Evolutionary conservation across 495 filamentous ascomycete genomes (phyloP).

Genomic region (Usnea hakonensis): DNA sequence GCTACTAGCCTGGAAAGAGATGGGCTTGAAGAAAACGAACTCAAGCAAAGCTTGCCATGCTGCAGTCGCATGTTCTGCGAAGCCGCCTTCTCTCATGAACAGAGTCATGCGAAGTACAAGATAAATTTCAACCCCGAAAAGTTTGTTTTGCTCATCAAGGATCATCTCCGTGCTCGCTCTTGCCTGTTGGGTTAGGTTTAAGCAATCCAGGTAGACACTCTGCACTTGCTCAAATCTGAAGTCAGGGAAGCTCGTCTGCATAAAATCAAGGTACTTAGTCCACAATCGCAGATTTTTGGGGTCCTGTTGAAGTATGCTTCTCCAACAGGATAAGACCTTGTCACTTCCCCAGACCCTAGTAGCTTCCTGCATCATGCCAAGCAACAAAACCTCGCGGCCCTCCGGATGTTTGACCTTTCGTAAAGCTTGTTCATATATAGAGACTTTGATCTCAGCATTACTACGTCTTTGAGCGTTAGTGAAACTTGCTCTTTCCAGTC

Average conservation of each 20-base stretch:
- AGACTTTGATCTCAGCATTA: slow-evolving; percentile 68
- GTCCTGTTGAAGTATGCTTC: slow-evolving; percentile 48
- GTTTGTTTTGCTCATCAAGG: not conserved
- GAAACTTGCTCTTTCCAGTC: slow-evolving; percentile 23
- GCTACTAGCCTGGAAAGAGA: slow-evolving; percentile 7
- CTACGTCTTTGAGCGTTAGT: slow-evolving; percentile 56
- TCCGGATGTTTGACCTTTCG: slow-evolving; percentile 40
- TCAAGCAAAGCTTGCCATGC: slow-evolving; percentile 83
- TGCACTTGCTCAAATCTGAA: slow-evolving; percentile 65
- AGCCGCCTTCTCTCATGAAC: slow-evolving; percentile 73
- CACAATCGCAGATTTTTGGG: slow-evolving; percentile 56
- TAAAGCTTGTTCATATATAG: slow-evolving; percentile 75
- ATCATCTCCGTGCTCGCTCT: slow-evolving; percentile 12
- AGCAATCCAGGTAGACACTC: slow-evolving; percentile 46
- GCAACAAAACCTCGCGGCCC: slow-evolving; percentile 47
- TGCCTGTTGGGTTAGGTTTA: slow-evolving; percentile 42
- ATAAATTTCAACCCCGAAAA: slow-evolving; percentile 54
- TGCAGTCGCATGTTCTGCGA: slow-evolving; percentile 65
- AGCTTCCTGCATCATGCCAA: slow-evolving; percentile 66
- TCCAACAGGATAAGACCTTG: slow-evolving; percentile 57
- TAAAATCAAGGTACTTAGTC: slow-evolving; percentile 66
- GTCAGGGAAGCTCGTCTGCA: slow-evolving; percentile 56
- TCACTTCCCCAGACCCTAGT: slow-evolving; percentile 61
- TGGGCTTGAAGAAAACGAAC: slow-evolving; percentile 54
- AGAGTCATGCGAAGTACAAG: slow-evolving; percentile 65